Conservation (phyloP, 371 early-diverging fungal genomes). For the Saksenaea oblongispora region DNA sequence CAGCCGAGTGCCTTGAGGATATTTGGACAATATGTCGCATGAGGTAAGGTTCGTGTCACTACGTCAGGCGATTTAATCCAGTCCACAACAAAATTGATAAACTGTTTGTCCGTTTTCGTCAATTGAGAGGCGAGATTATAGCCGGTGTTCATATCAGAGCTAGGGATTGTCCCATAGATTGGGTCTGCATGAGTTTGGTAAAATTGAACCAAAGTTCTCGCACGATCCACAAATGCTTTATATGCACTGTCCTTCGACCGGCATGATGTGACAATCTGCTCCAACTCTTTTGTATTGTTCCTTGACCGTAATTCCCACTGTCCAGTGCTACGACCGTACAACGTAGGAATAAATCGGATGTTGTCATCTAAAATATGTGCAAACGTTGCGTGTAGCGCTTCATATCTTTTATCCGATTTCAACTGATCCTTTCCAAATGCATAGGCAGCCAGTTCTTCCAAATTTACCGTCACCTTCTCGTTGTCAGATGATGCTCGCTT, state of each 20-base stretch:
- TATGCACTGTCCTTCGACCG: constrained; percentile 44
- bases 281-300: constrained; percentile 44
- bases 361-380: constrained; percentile 54
- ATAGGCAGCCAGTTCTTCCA: constrained; percentile 39
- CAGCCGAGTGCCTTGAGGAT: constrained; percentile 65
- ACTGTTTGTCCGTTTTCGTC: constrained; percentile 50
- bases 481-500: constrained; percentile 10
- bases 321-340: constrained; percentile 42
- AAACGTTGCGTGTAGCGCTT: constrained; percentile 55
- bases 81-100: constrained; percentile 62
- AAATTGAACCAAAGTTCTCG: constrained; percentile 41
- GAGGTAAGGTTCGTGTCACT: constrained; percentile 38
- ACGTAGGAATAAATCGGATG: constrained; percentile 48
- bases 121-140: constrained; percentile 30
- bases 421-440: constrained; percentile 31
- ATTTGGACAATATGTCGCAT: constrained; percentile 50
- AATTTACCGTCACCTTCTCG: constrained; percentile 16
- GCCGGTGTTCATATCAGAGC: constrained; percentile 2
- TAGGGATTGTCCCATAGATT: constrained; percentile 20
- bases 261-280: constrained; percentile 53
- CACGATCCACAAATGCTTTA: constrained; percentile 48
- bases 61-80: constrained; percentile 53
- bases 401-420: neutral
- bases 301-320: constrained; percentile 54
- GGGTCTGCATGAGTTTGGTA: constrained; percentile 42